Base-by-base conservation (phyloP, 805 yeast species). In the Zygosaccharomyces pseudorouxii region DNA sequence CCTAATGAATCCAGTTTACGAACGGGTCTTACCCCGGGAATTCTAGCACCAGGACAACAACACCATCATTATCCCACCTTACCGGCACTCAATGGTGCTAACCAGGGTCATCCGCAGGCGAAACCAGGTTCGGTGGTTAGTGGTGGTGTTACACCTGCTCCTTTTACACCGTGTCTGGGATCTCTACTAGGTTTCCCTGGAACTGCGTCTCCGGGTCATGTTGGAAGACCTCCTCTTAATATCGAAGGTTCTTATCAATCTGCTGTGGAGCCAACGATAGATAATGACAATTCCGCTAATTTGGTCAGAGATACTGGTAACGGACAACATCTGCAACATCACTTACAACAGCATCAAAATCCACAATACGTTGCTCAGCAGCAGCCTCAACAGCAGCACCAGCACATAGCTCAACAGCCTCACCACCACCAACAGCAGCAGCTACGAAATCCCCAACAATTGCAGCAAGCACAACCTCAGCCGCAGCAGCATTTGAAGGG, bases 1-100 rank as follows among this genome's bases (percentile, higher is more conserved):
- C 93, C 93, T 2, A 85, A 82, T 63, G 95, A 86, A 60, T 78
- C 88, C 4, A 76, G 81, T 43, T 55, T 87, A 43, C 73, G 95
- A 55, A 73, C 86, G 0, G 92, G 93, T 0, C 63, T 84, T 23
- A 82, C 90, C 0, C 90, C 90, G 0, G 86, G 82, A 1, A 52
- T 57, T 9, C 27, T 75, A 71, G n/a, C 50, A 3, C 48, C 50
- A 6, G 35, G 49, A 6, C 51, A 51, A 11, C 39, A 19, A 38
- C 53, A 50, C 12, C 50, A 48, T 19, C 54, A 49, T n/a, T 55
- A 47, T 39, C 58, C 56, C 14, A 28, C 57, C 7, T 37, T 59
- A 19, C 56, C 61, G 8, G 50, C 60, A 8, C 39, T 57, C 12
- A 41, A 35, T 30, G 23, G 42, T 38, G 29, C 20, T 20, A 37